These are phyloP conservation scores for Diutina neorugosa DNA, from an alignment of 1,139 yeast species.

Conservation along the genomic window DNA sequence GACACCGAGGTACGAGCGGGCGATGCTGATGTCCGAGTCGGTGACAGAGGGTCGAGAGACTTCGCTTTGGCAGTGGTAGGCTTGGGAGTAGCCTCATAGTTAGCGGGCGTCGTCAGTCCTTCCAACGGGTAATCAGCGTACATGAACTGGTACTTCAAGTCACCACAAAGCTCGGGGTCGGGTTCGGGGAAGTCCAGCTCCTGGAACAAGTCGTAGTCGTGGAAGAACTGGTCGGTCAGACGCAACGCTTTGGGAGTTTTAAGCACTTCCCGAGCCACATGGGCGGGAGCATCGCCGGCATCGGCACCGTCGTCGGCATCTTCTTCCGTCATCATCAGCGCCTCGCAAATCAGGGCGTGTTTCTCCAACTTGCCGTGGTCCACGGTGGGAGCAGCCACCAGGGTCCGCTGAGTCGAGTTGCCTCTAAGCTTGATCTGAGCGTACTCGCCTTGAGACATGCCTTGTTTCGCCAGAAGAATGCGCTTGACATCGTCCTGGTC, in stretches of 20 bases:
- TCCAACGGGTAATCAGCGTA: background rate
- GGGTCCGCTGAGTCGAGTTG: constrained; percentile 17
- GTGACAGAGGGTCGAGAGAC: constrained; percentile 15
- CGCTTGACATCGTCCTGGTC: constrained; percentile 36
- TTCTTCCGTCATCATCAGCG: background rate
- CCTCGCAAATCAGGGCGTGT: constrained; percentile 22
- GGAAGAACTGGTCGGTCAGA: constrained; percentile 26
- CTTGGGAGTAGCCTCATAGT: background rate
- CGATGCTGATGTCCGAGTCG: constrained; percentile 9
- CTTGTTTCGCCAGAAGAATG: constrained; percentile 27
- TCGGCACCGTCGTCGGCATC: constrained; percentile 5
- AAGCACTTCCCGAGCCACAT: constrained; percentile 23
- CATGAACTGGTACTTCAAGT: constrained; percentile 7
- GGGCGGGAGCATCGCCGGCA: constrained; percentile 14
- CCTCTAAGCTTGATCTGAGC: constrained; percentile 24
- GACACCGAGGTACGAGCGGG: background rate
- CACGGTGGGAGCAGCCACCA: constrained; percentile 19
- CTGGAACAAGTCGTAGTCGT: constrained; percentile 15
- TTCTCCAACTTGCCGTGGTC: constrained; percentile 24
- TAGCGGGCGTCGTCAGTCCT: background rate
- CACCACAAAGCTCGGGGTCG: constrained; percentile 19
- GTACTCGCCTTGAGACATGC: constrained; percentile 32
- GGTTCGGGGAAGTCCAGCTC: constrained; percentile 21
- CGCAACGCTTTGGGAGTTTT: constrained; percentile 23
- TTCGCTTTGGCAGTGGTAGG: constrained; percentile 10